These are phyloP conservation scores for Verticillium zaregamsianum DNA, from an alignment of 2,329 filamentous ascomycete species.

Conservation along the genomic window DNA sequence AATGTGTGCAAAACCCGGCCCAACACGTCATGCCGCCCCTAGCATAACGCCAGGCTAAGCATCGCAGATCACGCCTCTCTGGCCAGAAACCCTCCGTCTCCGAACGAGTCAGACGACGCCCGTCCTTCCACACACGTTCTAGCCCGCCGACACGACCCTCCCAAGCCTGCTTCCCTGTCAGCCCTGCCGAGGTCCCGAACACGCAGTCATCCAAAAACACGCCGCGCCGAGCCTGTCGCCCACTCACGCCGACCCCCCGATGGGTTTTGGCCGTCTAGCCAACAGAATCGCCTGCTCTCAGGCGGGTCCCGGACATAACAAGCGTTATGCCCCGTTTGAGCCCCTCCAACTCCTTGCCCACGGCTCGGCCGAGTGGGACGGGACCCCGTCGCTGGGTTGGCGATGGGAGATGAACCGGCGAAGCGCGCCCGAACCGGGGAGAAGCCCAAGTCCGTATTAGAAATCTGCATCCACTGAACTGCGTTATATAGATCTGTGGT, in stretches of 20 bases:
- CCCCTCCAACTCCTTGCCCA: not conserved
- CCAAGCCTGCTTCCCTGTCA: not conserved
- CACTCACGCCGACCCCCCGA: not conserved
- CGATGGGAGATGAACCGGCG: not conserved
- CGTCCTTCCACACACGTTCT: not conserved
- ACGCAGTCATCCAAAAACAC: no score
- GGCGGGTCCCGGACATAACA: not conserved
- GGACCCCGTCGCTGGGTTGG: not conserved
- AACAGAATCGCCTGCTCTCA: not conserved
- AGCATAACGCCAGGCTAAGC: not conserved
- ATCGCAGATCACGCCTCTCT: not conserved
- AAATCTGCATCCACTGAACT: not conserved
- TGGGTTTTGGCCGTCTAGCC: not conserved
- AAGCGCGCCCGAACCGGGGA: not conserved
- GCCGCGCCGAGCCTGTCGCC: not conserved
- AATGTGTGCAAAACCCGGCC: not conserved
- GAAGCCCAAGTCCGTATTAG: not conserved
- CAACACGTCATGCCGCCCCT: not conserved
- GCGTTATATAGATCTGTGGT: conserved; percentile 1
- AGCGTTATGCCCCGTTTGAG: not conserved
- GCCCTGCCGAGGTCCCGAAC: conserved; percentile 1
- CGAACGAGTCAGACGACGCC: not conserved
- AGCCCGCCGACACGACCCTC: not conserved
- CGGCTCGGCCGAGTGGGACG: not conserved
- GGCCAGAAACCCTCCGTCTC: not conserved